Evolutionary conservation across 1,284 basidiomycete species (phyloP).

Genomic region (Blastosporella zonata): DNA sequence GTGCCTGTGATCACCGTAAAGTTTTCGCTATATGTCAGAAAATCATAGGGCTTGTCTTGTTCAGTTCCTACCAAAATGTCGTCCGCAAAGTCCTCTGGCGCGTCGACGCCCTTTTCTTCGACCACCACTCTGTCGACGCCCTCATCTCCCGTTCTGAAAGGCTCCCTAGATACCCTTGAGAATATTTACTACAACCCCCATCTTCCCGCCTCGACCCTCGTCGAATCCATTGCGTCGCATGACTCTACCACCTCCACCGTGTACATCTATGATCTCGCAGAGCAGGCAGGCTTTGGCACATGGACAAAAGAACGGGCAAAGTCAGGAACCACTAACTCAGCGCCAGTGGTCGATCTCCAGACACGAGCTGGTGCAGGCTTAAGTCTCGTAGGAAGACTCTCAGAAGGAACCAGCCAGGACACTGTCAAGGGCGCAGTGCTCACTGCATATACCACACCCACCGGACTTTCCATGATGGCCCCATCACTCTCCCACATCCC

Average conservation of each 20-base stretch:
- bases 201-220: constrained; percentile 55
- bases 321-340: constrained; percentile 35
- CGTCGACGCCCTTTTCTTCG: constrained; percentile 36
- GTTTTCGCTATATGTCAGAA: constrained; percentile 14
- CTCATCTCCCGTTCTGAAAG: constrained; percentile 29
- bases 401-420: constrained; percentile 72
- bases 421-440: constrained; percentile 54
- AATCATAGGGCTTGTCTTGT: not conserved
- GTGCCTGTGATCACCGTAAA: constrained; percentile 3
- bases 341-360: constrained; percentile 71
- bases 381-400: constrained; percentile 78
- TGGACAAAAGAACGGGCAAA: constrained; percentile 62
- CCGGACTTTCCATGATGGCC: constrained; percentile 75
- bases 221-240: constrained; percentile 66
- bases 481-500: constrained; percentile 68
- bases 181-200: constrained; percentile 41
- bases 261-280: constrained; percentile 79
- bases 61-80: constrained; percentile 21
- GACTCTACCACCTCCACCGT: constrained; percentile 56
- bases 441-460: constrained; percentile 75
- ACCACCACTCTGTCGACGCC: constrained; percentile 34
- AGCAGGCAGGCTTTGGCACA: constrained; percentile 74
- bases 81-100: constrained; percentile 30
- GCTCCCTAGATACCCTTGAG: constrained; percentile 20
- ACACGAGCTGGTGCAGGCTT: constrained; percentile 87